Base-by-base conservation (phyloP, 2,329 filamentous ascomycete genomes). In the Penicillium sp. region DNA sequence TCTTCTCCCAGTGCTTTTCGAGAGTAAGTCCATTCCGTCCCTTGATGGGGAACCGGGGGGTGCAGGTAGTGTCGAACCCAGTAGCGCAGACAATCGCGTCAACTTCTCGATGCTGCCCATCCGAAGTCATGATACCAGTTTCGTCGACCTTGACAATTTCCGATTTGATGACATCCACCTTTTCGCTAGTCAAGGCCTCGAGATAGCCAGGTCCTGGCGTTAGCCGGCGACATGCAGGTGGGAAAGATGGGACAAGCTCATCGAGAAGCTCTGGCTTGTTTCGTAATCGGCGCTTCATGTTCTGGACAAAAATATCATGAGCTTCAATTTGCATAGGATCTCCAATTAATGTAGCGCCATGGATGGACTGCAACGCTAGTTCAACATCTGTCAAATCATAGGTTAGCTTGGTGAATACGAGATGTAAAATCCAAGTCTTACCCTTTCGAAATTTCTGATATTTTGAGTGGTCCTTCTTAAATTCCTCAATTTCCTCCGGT, bases 151-250 rank as follows among this genome's bases (percentile, higher is more conserved):
- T 74, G 18, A 72, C 74, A 59, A 88, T 88, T 0, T 70, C 74
- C 0, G 76, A 79, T 15, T 74, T 76, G 61, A 87, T 81, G 54
- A 83, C 80, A 4, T 80, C 76, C 1, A 86, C 83, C 50, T 87
- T 86, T 6, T 81, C 78, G 52, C 82, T 75, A 0, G 78, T 77
- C 16, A 88, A 72, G 0, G 85, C 84, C 64, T 88, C 85, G 2
- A 89, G 68, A 51, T 79, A 79, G 1, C 75, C 75, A 0, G 74
- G 71, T 0, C 75, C 77, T 0, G 76, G 77, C 1, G 75, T 78
- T 15, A 77, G 63, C 13, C 76, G 72, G 43, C 75, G 70, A 53
- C 76, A 78, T 9, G 69, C 66, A 7, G 73, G 69, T 5, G 71
- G 67, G 42, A 75, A 77, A 4, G 68, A 59, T 2, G 76, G 75